Evolutionary conservation across 2,329 filamentous ascomycete species (phyloP), one percentile per base, ranked within the genome.

Genomic region (Ascochyta koolunga): DNA sequence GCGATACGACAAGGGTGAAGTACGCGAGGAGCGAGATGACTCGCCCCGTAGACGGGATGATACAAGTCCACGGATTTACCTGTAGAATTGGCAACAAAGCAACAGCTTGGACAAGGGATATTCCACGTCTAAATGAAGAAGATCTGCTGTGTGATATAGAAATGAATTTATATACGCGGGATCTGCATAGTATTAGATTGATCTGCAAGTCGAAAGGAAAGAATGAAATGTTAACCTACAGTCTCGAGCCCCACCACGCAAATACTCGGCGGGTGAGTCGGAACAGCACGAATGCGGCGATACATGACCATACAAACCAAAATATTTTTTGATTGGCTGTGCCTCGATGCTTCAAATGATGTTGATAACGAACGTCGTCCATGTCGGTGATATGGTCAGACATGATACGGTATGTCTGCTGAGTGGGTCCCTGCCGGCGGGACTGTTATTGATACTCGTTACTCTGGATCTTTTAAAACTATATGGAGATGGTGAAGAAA

Each of bases 311-410:
- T 9, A 59, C 38, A 1, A 55, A 11, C 44, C 49, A 46, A 21
- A 62, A 61, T 6, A 70, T 36, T 1, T 40, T 50, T 16, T 60
- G 55, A 29, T 69, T 65, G 11, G 40, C 41, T 18, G 46, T 40
- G 2, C 62, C 61, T 37, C 67, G 57, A 42, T 69, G 65, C 37
- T 57, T 50, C 8, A 68, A 39, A 38, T 69, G 66, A 43, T 68
- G 60, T 27, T 66, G 58, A 42, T 67, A 65, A 9, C 66, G 64
- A 16, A 63, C 52, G 33, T 66, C 59, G 19, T 67, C 65, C 31
- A 67, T 38, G 16, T 60, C 46, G 29, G 16, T 33, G 3, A 18
- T 37, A 10, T 24, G 22, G n/a, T 37, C 36, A 35, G 45, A 24
- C 51, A 54, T 54, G 33, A 38, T 27, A 25, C 22, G 21, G n/a